Evolutionary conservation across 208 protist species (phyloP).

Genomic region (Trypanosoma vivax): DNA sequence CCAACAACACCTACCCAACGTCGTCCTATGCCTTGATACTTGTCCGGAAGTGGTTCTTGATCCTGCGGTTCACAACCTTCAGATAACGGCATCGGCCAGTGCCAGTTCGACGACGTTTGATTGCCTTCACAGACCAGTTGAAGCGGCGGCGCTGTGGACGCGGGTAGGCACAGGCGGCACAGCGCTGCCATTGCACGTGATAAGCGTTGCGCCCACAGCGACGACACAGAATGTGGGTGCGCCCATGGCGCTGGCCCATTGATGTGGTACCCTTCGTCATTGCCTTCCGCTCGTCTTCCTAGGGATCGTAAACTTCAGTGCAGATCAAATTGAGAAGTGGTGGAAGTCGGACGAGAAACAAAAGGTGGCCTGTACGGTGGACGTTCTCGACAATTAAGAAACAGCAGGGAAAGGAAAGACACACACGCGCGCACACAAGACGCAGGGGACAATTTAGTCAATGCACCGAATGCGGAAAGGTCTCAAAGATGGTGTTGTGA

Average conservation of each 20-base stretch:
- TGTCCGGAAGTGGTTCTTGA: constrained; percentile 97
- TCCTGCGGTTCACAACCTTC: constrained; percentile 93
- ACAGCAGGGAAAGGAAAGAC: too few species aligned
- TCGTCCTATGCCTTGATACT: constrained; percentile 62
- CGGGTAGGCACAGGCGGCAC: constrained; percentile 98
- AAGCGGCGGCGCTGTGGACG: constrained; percentile 92
- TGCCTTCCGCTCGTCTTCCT: background rate
- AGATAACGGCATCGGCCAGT: constrained; percentile 98
- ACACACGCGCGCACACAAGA: too few species aligned
- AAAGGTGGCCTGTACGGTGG: too few species aligned
- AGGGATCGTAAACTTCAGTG: background rate
- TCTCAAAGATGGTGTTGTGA: too few species aligned
- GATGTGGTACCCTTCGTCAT: constrained; percentile 91
- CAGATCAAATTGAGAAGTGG: background rate
- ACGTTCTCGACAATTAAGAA: too few species aligned
- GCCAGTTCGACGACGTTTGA: constrained; percentile 97
- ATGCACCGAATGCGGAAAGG: too few species aligned
- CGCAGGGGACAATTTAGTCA: too few species aligned
- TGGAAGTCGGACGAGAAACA: background rate
- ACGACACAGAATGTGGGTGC: constrained; percentile 96
- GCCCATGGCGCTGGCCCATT: constrained; percentile 86
- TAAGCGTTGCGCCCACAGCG: constrained; percentile 96
- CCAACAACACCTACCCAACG: too few species aligned
- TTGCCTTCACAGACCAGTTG: constrained; percentile 97
- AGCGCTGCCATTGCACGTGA: constrained; percentile 97